These are phyloP conservation scores for Termitomyces sp. DNA, from an alignment of 768 basidiomycete species.

Conservation along the genomic window DNA sequence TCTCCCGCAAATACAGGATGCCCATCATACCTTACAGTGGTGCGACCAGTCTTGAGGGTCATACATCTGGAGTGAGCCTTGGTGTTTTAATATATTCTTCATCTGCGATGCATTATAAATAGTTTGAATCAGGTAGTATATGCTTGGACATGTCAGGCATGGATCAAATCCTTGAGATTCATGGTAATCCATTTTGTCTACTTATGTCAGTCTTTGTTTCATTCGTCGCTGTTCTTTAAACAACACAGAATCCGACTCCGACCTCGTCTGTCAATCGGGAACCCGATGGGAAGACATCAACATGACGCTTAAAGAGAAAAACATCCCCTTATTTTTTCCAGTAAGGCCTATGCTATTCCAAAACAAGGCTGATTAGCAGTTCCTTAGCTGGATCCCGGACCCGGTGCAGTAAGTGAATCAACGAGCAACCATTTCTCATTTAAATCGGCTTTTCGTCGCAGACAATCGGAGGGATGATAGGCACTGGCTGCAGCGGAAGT, in stretches of 20 bases:
- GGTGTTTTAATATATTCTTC: not conserved
- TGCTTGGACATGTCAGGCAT: conserved; percentile 80
- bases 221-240: not conserved
- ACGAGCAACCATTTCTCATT: not conserved
- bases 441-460: conserved; percentile 20
- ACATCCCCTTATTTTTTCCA: conserved; percentile 83
- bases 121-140: conserved; percentile 52
- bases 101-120: not conserved
- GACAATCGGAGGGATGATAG: conserved; percentile 88
- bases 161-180: conserved; percentile 74
- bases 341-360: conserved; percentile 36
- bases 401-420: conserved; percentile 52
- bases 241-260: conserved; percentile 58
- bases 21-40: conserved; percentile 82
- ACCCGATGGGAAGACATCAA: conserved; percentile 80
- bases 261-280: conserved; percentile 74
- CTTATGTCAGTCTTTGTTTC: not conserved
- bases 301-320: conserved; percentile 55
- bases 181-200: conserved; percentile 40
- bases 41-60: conserved; percentile 84
- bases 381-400: conserved; percentile 63
- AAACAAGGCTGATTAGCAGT: not conserved
- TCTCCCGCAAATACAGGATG: conserved; percentile 66
- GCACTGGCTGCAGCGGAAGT: conserved; percentile 84
- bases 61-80: conserved; percentile 65